phyloP scores from a whole-genome alignment of 345 rosid genomes.

The Firmiana major region DNA sequence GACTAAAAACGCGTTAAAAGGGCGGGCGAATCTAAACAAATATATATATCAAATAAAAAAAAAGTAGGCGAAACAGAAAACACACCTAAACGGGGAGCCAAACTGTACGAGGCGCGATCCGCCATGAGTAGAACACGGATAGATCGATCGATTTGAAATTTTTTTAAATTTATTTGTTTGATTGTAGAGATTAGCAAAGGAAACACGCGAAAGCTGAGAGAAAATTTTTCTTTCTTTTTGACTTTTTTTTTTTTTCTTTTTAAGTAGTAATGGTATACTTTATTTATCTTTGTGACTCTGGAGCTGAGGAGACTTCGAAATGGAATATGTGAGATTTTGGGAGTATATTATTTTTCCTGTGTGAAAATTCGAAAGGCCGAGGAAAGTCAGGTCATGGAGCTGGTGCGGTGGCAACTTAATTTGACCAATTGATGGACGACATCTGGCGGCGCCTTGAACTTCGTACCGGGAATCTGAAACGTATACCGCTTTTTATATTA shows the following conservation, averaged over 20 bases:
- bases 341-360: background rate
- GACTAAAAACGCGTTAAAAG: constrained; percentile 1
- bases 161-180: background rate
- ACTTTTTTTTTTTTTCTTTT: background rate
- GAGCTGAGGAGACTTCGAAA: background rate
- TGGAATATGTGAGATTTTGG: background rate
- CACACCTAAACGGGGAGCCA: constrained; percentile 45
- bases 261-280: background rate
- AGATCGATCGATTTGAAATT: background rate
- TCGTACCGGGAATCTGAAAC: no score
- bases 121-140: constrained; percentile 30
- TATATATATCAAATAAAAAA: background rate
- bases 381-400: background rate
- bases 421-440: no score
- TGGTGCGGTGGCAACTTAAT: no score
- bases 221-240: background rate
- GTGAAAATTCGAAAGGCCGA: background rate
- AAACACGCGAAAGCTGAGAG: constrained; percentile 15
- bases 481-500: no score
- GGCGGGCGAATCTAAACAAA: background rate
- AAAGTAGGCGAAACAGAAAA: constrained; percentile 8
- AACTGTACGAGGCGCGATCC: constrained; percentile 41
- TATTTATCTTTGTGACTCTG: background rate
- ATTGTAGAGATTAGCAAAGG: constrained; percentile 11
- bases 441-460: no score